Conservation (phyloP, 2,329 filamentous ascomycete genomes). For the Atkinsonella texensis region DNA sequence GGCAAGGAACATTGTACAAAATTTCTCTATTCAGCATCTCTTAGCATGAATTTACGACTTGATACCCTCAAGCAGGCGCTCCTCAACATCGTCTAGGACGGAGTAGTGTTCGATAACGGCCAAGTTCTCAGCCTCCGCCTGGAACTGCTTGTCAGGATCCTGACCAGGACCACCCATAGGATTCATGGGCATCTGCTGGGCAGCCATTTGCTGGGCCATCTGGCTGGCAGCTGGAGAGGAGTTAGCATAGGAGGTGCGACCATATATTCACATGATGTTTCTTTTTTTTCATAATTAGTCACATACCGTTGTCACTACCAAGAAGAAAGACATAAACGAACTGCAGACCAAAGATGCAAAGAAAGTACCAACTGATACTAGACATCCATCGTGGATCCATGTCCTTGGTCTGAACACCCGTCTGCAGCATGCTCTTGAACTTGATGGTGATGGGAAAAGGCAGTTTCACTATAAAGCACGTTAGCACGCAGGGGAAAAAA, state of each 20-base stretch:
- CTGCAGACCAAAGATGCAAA: slow-evolving; percentile 93
- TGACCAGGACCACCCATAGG: slow-evolving; percentile 79
- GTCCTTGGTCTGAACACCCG: slow-evolving; percentile 87
- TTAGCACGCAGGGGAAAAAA: neutral
- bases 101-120: slow-evolving; percentile 92
- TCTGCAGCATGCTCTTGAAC: slow-evolving; percentile 99
- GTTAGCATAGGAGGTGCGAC: slow-evolving; percentile 8
- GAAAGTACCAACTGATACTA: slow-evolving; percentile 96
- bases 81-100: slow-evolving; percentile 78
- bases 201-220: slow-evolving; percentile 80
- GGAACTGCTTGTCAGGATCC: slow-evolving; percentile 91
- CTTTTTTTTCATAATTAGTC: neutral
- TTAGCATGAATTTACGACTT: slow-evolving; percentile 22
- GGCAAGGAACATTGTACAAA: slow-evolving; percentile 10
- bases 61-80: slow-evolving; percentile 57
- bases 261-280: neutral
- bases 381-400: slow-evolving; percentile 98
- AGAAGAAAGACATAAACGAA: slow-evolving; percentile 96
- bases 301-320: slow-evolving; percentile 86
- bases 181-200: slow-evolving; percentile 36
- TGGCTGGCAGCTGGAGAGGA: slow-evolving; percentile 63
- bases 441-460: slow-evolving; percentile 96
- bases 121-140: slow-evolving; percentile 85
- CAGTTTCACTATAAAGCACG: slow-evolving; percentile 61
- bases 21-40: slow-evolving; percentile 2